Percentiles rank a stretch among this genome's conserved stretches.
Conservation (phyloP, 768 basidiomycete genomes). For the Kwoniella sp. region DNA sequence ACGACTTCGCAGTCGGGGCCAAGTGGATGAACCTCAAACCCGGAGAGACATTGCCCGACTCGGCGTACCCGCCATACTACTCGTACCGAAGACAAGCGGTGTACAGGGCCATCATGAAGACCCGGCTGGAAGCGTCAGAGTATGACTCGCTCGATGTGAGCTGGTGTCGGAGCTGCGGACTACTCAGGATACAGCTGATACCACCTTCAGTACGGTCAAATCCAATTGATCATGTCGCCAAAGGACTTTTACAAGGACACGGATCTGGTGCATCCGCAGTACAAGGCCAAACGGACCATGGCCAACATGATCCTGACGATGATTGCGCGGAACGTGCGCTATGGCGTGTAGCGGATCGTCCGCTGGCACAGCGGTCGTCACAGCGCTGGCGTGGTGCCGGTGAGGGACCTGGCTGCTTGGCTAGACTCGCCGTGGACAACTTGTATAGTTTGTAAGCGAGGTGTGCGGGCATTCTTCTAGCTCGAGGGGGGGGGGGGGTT, state of each 20-base stretch:
- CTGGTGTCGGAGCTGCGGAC: no score
- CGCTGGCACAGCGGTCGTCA: no score
- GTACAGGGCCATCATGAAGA: not conserved
- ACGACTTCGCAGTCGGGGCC: not conserved
- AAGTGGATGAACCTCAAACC: not conserved
- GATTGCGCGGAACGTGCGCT: not conserved
- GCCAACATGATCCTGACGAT: not conserved
- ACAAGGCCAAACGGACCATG: not conserved
- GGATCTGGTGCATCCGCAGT: not conserved
- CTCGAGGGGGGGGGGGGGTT: no score
- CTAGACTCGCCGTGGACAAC: no score
- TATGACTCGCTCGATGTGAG: not conserved
- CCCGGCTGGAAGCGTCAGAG: not conserved
- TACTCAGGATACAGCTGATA: not conserved
- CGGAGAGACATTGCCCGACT: not conserved
- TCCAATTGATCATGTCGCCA: not conserved
- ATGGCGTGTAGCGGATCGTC: not conserved
- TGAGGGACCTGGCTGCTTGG: no score
- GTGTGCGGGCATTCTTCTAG: no score
- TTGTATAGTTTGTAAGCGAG: no score
- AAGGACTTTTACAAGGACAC: slow-evolving; percentile 1
- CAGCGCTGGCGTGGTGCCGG: no score
- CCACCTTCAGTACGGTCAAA: not conserved
- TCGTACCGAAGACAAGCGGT: not conserved
- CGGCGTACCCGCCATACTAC: not conserved